Evolutionary conservation across 2,329 filamentous ascomycete species (phyloP), one percentile per base, ranked within the genome.

Genomic region (Aureobasidium sp.): DNA sequence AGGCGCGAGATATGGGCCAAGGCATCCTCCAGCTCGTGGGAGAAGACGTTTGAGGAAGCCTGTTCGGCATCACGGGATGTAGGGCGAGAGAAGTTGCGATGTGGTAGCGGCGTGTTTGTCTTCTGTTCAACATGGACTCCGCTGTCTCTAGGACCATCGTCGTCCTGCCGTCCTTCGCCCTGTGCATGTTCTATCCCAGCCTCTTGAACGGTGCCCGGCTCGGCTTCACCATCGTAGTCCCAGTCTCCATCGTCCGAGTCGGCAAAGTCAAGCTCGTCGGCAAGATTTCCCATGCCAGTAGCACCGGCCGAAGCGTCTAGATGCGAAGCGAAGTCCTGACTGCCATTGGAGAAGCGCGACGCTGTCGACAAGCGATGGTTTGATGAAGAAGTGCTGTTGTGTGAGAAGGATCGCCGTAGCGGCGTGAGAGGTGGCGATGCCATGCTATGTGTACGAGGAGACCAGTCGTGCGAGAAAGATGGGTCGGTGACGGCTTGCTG

Each of bases 221-320:
- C 62, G 15, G 40, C 57, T 10, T 61, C 54, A n/a, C 19, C 62
- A 27, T 49, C 42, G n/a, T 49, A 37, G 23, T 58, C 55, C 43
- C 69, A 64, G 13, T 62, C 62, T 4, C 65, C 65, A 7, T 63
- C 62, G n/a, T 66, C 65, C 17, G 84, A 84, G 45, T 82, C 84
- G 4, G 86, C 85, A 68, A 88, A 88, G 1, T 87, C 89, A 50
- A 94, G 77, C 73, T 94, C 89, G 72, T 93, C 89, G 1, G 89
- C 89, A 51, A 94, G 73, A 66, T 90, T 92, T 33, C 89, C 89
- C 64, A 90, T 77, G 9, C 86, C 86, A 63, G 83, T 83, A 49
- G 74, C 75, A 54, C 69, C 71, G 17, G 67, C 70, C 10, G 45
- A 21, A 33, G 27, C 33, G 15, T 74, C 73, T 42, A 68, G 71